These are phyloP conservation scores for Ascochyta fabae DNA, from an alignment of 2,329 filamentous ascomycete species.

Conservation along the genomic window DNA sequence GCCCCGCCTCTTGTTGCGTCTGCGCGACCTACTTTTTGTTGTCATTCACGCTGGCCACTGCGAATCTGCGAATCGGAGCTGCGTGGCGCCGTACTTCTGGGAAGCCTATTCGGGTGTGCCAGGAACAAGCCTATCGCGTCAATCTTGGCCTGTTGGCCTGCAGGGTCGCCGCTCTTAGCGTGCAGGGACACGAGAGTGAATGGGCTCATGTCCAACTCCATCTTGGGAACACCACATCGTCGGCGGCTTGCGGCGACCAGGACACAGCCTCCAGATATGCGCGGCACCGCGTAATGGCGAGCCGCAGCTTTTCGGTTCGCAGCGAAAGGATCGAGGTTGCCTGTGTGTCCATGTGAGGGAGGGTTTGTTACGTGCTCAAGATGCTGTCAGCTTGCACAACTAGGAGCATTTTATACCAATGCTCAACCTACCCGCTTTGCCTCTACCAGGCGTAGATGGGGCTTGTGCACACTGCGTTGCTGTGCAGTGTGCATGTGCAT, in stretches of 20 bases:
- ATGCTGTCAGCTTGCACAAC: background rate
- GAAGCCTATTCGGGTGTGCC: conserved; percentile 19
- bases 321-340: background rate
- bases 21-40: conserved; percentile 1
- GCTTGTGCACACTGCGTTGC: conserved; percentile 6
- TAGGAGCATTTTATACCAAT: background rate
- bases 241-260: conserved; percentile 1
- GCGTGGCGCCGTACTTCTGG: conserved; percentile 19
- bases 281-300: conserved; percentile 19
- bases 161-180: conserved; percentile 23
- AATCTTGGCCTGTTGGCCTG: conserved; percentile 27
- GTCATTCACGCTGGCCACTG: conserved; percentile 16
- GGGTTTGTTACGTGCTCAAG: background rate
- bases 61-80: conserved; percentile 23
- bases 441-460: background rate
- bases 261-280: conserved; percentile 23
- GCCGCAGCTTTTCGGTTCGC: conserved; percentile 9
- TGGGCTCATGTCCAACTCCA: conserved; percentile 11
- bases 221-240: conserved; percentile 1
- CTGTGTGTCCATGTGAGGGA: background rate
- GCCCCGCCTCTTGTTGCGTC: background rate
- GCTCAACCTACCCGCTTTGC: background rate
- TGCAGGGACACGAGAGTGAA: conserved; percentile 21
- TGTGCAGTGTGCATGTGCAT: conserved; percentile 1
- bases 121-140: conserved; percentile 20